Conservation (phyloP, 495 filamentous ascomycete species). For the Bryoglossum gracile region DNA sequence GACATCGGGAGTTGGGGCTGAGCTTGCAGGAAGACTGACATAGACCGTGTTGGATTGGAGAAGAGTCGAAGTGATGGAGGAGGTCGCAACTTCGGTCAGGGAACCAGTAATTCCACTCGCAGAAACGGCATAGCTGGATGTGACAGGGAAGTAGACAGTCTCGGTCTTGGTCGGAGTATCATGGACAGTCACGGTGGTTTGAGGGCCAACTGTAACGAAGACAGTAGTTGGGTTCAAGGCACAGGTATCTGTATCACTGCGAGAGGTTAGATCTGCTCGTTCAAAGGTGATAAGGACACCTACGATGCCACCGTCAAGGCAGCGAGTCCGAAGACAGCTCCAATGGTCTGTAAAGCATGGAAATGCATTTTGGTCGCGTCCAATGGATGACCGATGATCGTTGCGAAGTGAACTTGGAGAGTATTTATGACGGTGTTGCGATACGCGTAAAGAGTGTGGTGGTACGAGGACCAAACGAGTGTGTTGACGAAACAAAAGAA, state of each 20-base stretch:
- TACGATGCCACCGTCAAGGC: constrained; percentile 4
- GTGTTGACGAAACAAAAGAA: constrained; percentile 1
- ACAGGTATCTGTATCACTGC: constrained; percentile 9
- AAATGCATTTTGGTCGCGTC: constrained; percentile 17
- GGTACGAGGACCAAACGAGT: background rate
- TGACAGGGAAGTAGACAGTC: background rate
- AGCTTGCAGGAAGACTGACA: constrained; percentile 1
- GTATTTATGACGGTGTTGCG: background rate
- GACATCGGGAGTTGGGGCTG: background rate
- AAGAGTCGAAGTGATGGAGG: background rate
- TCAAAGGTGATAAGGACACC: too few relatives aligned
- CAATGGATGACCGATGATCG: background rate
- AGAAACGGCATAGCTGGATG: too few relatives aligned
- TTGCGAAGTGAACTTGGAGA: background rate
- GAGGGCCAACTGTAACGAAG: constrained; percentile 10
- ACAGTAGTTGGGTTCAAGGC: constrained; percentile 8
- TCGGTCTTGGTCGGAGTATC: constrained; percentile 8
- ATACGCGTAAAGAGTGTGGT: background rate
- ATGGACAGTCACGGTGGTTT: constrained; percentile 16
- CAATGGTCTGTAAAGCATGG: constrained; percentile 1
- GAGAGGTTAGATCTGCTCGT: background rate
- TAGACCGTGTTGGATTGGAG: constrained; percentile 1
- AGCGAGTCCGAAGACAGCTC: constrained; percentile 10
- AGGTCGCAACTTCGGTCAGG: background rate
- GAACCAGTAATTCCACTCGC: too few relatives aligned